A percentile compares a stretch with the other conserved stretches of the same genome.
These are phyloP conservation scores for Talaromyces sp. DNA, from an alignment of 2,329 filamentous ascomycete species.

Conservation along the genomic window DNA sequence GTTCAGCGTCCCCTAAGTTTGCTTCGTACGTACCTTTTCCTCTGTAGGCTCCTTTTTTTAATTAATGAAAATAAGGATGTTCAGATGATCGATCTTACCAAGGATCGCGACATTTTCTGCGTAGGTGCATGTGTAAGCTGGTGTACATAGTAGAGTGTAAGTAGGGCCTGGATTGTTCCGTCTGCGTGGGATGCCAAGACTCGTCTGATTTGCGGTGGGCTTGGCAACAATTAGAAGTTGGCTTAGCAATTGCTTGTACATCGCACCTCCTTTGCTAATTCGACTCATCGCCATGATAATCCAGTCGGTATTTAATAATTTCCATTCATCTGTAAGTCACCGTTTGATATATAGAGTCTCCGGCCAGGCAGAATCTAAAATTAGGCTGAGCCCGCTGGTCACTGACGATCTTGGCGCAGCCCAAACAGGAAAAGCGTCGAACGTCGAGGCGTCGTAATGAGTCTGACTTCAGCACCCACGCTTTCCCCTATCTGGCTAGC, in stretches of 20 bases:
- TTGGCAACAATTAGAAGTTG: not conserved
- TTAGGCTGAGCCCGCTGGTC: constrained; percentile 1
- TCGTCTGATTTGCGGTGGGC: not conserved
- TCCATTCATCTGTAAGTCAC: not conserved
- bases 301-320: not conserved
- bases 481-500: not conserved
- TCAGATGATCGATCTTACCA: not conserved
- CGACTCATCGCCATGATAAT: not conserved
- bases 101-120: not conserved
- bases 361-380: constrained; percentile 5
- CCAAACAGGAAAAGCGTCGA: constrained; percentile 5
- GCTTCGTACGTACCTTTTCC: not conserved
- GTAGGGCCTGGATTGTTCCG: not conserved
- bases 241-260: not conserved
- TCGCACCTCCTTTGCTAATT: not conserved
- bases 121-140: not conserved
- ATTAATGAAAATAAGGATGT: not conserved
- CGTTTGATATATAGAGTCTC: not conserved
- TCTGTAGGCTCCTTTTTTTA: not conserved
- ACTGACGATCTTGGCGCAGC: constrained; percentile 14
- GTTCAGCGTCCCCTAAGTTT: not conserved
- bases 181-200: constrained; percentile 1
- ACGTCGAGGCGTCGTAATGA: constrained; percentile 18
- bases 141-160: not conserved
- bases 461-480: not conserved